Evolutionary conservation across 192 early-diverging fungal species (phyloP).

Genomic region (Endogone sp.): DNA sequence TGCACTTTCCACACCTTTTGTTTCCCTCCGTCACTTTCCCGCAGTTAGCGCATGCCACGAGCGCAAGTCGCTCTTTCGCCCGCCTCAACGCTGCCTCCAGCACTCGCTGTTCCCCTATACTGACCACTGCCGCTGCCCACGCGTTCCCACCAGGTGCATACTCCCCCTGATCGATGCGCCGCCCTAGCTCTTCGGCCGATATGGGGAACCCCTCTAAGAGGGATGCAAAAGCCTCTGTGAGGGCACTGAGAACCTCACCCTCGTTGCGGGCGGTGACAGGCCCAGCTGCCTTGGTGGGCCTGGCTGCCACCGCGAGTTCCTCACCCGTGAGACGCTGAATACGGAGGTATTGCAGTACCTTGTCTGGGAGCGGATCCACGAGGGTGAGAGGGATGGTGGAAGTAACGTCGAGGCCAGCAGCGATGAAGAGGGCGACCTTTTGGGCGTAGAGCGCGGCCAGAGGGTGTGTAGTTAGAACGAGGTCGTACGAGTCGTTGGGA

Average conservation of each 20-base stretch:
- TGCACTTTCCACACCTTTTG: constrained; percentile 26
- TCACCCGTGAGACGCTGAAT: constrained; percentile 26
- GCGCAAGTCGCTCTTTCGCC: background rate
- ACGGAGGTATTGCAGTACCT: constrained; percentile 31
- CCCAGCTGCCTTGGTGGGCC: background rate
- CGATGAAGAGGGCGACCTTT: constrained; percentile 24
- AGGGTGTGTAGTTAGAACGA: constrained; percentile 25
- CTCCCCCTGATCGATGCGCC: background rate
- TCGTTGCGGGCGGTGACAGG: constrained; percentile 27
- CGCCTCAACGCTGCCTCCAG: constrained; percentile 9
- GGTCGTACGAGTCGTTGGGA: constrained; percentile 27
- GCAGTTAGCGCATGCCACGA: constrained; percentile 9
- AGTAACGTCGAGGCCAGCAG: constrained; percentile 7
- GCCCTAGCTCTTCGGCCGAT: background rate
- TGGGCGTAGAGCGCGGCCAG: constrained; percentile 29
- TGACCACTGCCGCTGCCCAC: constrained; percentile 30
- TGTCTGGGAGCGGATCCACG: constrained; percentile 27
- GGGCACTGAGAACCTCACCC: constrained; percentile 25
- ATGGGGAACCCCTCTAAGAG: constrained; percentile 18
- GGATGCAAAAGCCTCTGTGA: constrained; percentile 26
- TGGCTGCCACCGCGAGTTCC: constrained; percentile 13
- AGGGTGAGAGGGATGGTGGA: constrained; percentile 22
- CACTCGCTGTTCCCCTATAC: constrained; percentile 32
- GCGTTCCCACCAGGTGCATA: constrained; percentile 8
- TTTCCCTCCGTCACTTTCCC: constrained; percentile 5